A percentile compares a stretch with the other conserved stretches of the same genome.
Conservation (phyloP, 805 yeast genomes). For the Ogataea trehaloabstinens region DNA sequence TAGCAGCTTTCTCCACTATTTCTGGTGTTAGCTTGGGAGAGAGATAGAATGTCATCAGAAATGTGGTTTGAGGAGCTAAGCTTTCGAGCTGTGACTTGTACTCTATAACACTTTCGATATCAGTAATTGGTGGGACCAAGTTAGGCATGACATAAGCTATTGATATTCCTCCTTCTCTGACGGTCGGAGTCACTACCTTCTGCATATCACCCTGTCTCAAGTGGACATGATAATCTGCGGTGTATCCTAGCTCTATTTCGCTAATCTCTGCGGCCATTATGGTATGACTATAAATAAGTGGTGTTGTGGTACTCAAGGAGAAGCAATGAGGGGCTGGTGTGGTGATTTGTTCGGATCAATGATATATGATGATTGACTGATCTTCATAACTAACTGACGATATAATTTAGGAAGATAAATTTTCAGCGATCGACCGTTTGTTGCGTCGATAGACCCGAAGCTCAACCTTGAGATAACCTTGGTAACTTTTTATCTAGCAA, state of each 20-base stretch:
- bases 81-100: slow-evolving; percentile 64
- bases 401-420: too few relatives aligned
- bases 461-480: too few relatives aligned
- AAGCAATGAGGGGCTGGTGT: background rate
- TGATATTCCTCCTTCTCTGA: slow-evolving; percentile 85
- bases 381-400: too few relatives aligned
- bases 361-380: too few relatives aligned
- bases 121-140: slow-evolving; percentile 86
- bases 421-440: too few relatives aligned
- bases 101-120: slow-evolving; percentile 64
- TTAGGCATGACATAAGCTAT: slow-evolving; percentile 97
- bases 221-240: slow-evolving; percentile 96
- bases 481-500: too few relatives aligned
- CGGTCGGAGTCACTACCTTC: slow-evolving; percentile 86
- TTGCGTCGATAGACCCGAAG: too few relatives aligned
- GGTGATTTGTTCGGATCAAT: slow-evolving; percentile 1
- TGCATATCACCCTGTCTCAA: slow-evolving; percentile 93
- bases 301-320: too few relatives aligned
- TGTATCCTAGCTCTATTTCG: slow-evolving; percentile 56
- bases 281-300: too few relatives aligned
- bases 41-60: slow-evolving; percentile 87
- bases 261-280: slow-evolving; percentile 2
- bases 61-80: slow-evolving; percentile 79
- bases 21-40: slow-evolving; percentile 82
- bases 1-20: slow-evolving; percentile 74